Percentiles rank a stretch among this genome's conserved stretches.
phyloP scores from a whole-genome alignment of 2,329 filamentous ascomycete species.

The Raffaelea arxii region DNA sequence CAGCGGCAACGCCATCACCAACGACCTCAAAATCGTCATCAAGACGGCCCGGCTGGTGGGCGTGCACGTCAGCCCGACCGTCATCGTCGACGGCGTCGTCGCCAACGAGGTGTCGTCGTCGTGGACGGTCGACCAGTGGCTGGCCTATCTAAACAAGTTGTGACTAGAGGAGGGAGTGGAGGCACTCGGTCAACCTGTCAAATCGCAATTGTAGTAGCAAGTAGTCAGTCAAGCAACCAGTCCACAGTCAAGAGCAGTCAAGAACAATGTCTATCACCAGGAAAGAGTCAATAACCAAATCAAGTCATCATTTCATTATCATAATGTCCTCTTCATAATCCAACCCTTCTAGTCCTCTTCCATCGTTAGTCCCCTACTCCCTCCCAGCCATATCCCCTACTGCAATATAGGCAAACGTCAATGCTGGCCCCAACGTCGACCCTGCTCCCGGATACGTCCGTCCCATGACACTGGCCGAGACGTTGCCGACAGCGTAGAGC shows the following conservation, averaged over 20 bases:
- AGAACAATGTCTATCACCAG: too few relatives aligned
- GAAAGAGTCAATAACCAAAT: too few relatives aligned
- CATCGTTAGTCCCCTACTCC: not conserved
- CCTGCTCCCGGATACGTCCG: slow-evolving; percentile 24
- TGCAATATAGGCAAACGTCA: slow-evolving; percentile 25
- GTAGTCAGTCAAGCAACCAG: too few relatives aligned
- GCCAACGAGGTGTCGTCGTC: slow-evolving; percentile 68
- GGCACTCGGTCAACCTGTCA: too few relatives aligned
- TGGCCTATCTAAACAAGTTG: slow-evolving; percentile 68
- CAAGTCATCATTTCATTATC: too few relatives aligned
- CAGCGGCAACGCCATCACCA: slow-evolving; percentile 69
- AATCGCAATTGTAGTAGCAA: too few relatives aligned
- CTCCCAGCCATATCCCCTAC: slow-evolving; percentile 4
- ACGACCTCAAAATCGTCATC: slow-evolving; percentile 74
- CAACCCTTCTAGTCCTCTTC: not conserved
- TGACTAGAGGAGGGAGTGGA: too few relatives aligned
- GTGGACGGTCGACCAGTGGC: slow-evolving; percentile 75
- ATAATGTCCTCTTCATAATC: too few relatives aligned
- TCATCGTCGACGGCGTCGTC: slow-evolving; percentile 78
- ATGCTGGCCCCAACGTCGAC: slow-evolving; percentile 23
- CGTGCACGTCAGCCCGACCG: slow-evolving; percentile 85
- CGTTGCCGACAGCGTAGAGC: slow-evolving; percentile 57
- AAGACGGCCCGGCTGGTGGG: slow-evolving; percentile 72
- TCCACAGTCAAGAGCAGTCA: too few relatives aligned
- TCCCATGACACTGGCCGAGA: slow-evolving; percentile 23